A percentile compares a stretch with the other conserved stretches of the same genome.
These are phyloP conservation scores for Penicillium sp. DNA, from an alignment of 2,329 filamentous ascomycete genomes.

Conservation along the genomic window DNA sequence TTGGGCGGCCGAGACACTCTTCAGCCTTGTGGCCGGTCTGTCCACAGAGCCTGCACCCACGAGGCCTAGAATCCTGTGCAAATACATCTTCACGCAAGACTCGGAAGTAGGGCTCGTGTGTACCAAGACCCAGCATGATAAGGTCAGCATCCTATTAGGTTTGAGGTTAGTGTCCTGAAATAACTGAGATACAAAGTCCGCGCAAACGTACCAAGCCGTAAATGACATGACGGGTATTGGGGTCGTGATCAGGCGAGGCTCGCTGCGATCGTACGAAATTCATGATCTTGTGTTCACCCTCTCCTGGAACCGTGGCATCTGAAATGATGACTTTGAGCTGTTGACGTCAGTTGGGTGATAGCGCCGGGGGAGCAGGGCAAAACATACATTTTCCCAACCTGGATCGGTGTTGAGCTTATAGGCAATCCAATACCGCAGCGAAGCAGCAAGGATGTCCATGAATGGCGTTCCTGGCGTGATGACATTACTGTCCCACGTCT, in stretches of 20 bases:
- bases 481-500: conserved; percentile 83
- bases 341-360: conserved; percentile 20
- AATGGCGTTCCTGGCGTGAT: conserved; percentile 98
- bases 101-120: conserved; percentile 95
- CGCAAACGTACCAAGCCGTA: conserved; percentile 65
- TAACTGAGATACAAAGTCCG: neutral
- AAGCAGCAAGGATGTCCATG: conserved; percentile 90
- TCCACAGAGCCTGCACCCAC: conserved; percentile 81
- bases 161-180: conserved; percentile 22
- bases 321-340: conserved; percentile 94
- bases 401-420: conserved; percentile 98
- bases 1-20: conserved; percentile 74
- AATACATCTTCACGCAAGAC: conserved; percentile 97
- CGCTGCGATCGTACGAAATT: conserved; percentile 93
- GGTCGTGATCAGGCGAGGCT: conserved; percentile 83
- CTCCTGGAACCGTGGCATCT: conserved; percentile 93
- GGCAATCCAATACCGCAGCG: conserved; percentile 91
- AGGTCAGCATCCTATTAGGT: conserved; percentile 72
- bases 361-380: neutral
- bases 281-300: conserved; percentile 99
- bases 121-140: conserved; percentile 96
- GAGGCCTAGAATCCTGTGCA: conserved; percentile 76
- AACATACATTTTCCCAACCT: conserved; percentile 71
- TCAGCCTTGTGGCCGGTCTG: conserved; percentile 87
- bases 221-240: conserved; percentile 96